A percentile compares a stretch with the other conserved stretches of the same genome.
Evolutionary conservation across 2,329 filamentous ascomycete genomes (phyloP).

Genomic region (Plectosphaerella cucumerina): DNA sequence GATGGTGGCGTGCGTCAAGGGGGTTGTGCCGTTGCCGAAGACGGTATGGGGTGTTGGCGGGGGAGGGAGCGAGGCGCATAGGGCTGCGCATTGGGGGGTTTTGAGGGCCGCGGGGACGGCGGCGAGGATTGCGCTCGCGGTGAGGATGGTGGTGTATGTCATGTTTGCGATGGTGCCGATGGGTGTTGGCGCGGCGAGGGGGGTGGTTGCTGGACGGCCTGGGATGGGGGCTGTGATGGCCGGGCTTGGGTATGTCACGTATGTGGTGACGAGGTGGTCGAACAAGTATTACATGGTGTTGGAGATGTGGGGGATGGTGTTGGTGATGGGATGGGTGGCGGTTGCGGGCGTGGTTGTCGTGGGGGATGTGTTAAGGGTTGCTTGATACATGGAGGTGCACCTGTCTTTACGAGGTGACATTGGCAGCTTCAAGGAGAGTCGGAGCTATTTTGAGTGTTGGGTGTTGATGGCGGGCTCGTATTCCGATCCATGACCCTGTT

Average conservation of each 20-base stretch:
- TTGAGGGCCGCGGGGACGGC: not conserved
- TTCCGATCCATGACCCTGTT: too few species aligned
- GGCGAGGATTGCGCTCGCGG: not conserved
- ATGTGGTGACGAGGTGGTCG: slow-evolving; percentile 21
- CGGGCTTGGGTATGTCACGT: slow-evolving; percentile 16
- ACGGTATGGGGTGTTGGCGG: not conserved
- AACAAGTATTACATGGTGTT: slow-evolving; percentile 32
- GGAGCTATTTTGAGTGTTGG: too few species aligned
- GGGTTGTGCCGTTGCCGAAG: slow-evolving; percentile 7
- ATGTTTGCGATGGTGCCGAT: slow-evolving; percentile 1
- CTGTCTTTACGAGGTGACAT: too few species aligned
- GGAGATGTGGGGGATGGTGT: slow-evolving; percentile 29
- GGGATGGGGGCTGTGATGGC: slow-evolving; percentile 10
- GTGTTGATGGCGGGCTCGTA: too few species aligned
- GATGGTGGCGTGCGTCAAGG: slow-evolving; percentile 17
- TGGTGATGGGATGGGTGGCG: slow-evolving; percentile 18
- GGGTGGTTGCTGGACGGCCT: slow-evolving; percentile 1
- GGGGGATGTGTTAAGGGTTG: not conserved
- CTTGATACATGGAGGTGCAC: too few species aligned
- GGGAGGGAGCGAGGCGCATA: not conserved
- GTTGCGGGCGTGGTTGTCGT: slow-evolving; percentile 5
- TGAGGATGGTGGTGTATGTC: not conserved
- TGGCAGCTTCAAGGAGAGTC: too few species aligned
- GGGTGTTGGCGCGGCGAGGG: not conserved
- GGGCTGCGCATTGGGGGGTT: not conserved